These are phyloP conservation scores for Colletotrichum orchidophilum DNA, from an alignment of 2,329 filamentous ascomycete genomes.

Conservation along the genomic window DNA sequence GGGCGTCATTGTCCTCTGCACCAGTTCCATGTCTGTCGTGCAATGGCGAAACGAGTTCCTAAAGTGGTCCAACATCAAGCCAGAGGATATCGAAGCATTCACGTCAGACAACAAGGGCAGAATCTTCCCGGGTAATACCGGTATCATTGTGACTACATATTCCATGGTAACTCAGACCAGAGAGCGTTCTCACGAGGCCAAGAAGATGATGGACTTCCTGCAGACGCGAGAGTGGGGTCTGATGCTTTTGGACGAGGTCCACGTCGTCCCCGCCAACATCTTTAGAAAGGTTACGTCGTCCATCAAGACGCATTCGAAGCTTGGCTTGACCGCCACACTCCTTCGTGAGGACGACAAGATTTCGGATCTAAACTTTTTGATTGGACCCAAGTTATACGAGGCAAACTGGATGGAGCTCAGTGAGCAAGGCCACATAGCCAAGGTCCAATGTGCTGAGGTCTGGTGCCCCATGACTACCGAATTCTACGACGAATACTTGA, in stretches of 20 bases:
- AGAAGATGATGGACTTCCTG: conserved; percentile 98
- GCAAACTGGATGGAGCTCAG: conserved; percentile 99
- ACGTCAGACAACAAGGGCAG: conserved; percentile 90
- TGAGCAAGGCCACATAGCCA: conserved; percentile 95
- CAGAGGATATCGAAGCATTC: conserved; percentile 92
- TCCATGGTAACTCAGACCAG: conserved; percentile 97
- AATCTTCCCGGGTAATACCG: conserved; percentile 85
- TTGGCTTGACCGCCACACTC: conserved; percentile 92
- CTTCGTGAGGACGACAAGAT: conserved; percentile 99
- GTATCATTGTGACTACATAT: conserved; percentile 97
- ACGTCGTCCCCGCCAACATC: conserved; percentile 96
- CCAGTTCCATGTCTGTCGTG: conserved; percentile 96
- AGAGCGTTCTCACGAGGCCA: conserved; percentile 87
- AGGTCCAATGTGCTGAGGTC: conserved; percentile 97
- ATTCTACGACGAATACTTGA: conserved; percentile 94
- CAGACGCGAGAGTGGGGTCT: conserved; percentile 92
- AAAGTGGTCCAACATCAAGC: conserved; percentile 96
- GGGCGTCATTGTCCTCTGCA: conserved; percentile 93
- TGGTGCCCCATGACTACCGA: conserved; percentile 99
- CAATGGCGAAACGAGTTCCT: conserved; percentile 97
- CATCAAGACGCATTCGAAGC: conserved; percentile 94
- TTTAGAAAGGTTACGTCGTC: conserved; percentile 93
- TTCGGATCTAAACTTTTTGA: conserved; percentile 94
- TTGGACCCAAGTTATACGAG: conserved; percentile 96
- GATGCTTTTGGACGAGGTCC: conserved; percentile 96